Evolutionary conservation across 192 early-diverging fungal genomes (phyloP).

Genomic region (Coemansia aciculifera): DNA sequence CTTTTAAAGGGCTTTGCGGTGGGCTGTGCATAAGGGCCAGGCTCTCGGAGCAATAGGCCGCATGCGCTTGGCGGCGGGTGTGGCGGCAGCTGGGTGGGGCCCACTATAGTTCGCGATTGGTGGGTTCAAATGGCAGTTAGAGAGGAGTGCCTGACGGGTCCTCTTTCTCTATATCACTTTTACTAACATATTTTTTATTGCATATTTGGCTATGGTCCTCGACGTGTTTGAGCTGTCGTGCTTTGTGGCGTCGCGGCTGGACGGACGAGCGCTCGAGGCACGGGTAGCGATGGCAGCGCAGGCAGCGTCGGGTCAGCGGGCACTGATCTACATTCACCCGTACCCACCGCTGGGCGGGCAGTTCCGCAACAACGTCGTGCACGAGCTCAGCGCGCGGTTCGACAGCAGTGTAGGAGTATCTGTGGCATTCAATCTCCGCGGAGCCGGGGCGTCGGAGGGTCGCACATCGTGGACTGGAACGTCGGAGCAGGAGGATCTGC

Average conservation of each 20-base stretch:
- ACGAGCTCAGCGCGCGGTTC: constrained; percentile 28
- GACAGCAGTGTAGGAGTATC: constrained; percentile 29
- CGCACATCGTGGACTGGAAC: constrained; percentile 54
- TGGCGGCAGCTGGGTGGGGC: constrained; percentile 4
- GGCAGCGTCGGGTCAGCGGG: constrained; percentile 9
- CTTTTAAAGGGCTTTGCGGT: neutral
- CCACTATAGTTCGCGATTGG: neutral
- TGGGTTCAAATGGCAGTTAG: neutral
- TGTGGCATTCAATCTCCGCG: constrained; percentile 50
- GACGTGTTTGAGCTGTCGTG: constrained; percentile 42
- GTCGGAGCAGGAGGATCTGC: constrained; percentile 51
- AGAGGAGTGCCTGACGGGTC: neutral
- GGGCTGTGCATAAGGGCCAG: neutral
- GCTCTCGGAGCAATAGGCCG: neutral
- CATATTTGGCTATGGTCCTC: constrained; percentile 17
- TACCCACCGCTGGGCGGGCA: constrained; percentile 54
- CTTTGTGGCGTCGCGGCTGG: constrained; percentile 51
- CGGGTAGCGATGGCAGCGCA: constrained; percentile 18
- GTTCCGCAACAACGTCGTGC: constrained; percentile 49
- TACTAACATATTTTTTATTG: neutral
- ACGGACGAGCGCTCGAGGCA: constrained; percentile 49
- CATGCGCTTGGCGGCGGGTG: neutral
- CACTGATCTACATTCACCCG: constrained; percentile 45
- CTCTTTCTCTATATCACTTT: neutral
- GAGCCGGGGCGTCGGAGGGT: constrained; percentile 52